Conservation (phyloP, 768 basidiomycete genomes). For the Hypholoma sublateritium region DNA sequence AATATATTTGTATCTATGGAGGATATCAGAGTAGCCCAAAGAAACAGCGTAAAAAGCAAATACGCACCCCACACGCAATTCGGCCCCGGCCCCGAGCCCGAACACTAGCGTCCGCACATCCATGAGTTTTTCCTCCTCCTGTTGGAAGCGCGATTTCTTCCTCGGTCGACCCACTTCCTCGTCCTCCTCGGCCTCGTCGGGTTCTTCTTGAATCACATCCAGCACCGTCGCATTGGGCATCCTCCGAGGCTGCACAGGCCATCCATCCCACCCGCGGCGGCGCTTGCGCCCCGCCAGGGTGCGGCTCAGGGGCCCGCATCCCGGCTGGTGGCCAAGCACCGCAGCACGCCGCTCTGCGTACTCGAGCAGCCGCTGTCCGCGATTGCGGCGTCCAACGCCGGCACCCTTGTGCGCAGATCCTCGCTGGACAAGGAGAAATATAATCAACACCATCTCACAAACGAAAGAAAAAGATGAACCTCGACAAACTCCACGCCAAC, state of each 20-base stretch:
- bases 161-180: conserved; percentile 21
- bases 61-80: conserved; percentile 45
- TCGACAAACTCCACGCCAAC: conserved; percentile 61
- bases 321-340: conserved; percentile 38
- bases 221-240: conserved; percentile 40
- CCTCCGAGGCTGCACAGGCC: conserved; percentile 26
- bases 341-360: conserved; percentile 57
- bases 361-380: conserved; percentile 65
- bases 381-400: conserved; percentile 61
- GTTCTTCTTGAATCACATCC: conserved; percentile 38
- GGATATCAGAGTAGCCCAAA: background rate
- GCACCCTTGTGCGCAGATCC: conserved; percentile 47
- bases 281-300: conserved; percentile 42
- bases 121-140: conserved; percentile 43
- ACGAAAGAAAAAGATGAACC: conserved; percentile 39
- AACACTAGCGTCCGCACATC: conserved; percentile 48
- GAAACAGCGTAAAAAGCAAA: background rate
- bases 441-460: background rate
- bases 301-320: conserved; percentile 25
- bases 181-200: conserved; percentile 28
- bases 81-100: conserved; percentile 38
- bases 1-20: conserved; percentile 52
- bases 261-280: conserved; percentile 35
- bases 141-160: conserved; percentile 25
- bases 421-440: conserved; percentile 34